Conservation (phyloP, 768 basidiomycete genomes). For the Boletus edulis region DNA sequence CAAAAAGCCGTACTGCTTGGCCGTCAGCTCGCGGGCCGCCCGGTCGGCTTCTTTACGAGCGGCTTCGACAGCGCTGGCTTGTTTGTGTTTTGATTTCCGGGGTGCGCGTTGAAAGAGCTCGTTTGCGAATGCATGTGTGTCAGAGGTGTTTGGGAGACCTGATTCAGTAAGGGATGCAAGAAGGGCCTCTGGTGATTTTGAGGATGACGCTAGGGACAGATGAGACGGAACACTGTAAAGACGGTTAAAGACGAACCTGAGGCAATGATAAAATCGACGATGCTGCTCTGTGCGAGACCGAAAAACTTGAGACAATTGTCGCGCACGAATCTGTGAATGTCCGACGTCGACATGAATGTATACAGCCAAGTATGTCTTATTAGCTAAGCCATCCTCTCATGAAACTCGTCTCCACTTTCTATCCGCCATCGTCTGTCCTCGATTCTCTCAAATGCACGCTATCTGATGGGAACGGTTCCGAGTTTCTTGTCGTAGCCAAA, state of each 20-base stretch:
- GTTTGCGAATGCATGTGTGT: conserved; percentile 74
- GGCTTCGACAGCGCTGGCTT: conserved; percentile 36
- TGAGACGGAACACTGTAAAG: neutral
- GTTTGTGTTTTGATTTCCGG: conserved; percentile 72
- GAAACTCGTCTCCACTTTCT: conserved; percentile 72
- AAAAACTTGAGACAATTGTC: conserved; percentile 83
- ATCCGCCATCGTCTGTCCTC: conserved; percentile 69
- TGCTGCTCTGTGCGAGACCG: conserved; percentile 79
- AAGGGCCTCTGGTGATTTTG: conserved; percentile 78
- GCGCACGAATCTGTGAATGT: conserved; percentile 70
- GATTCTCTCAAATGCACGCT: conserved; percentile 68
- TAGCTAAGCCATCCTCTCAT: conserved; percentile 23
- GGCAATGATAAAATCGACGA: conserved; percentile 84
- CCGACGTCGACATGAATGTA: conserved; percentile 48
- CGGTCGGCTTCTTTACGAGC: conserved; percentile 70
- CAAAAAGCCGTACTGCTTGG: conserved; percentile 76
- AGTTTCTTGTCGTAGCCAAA: conserved; percentile 71
- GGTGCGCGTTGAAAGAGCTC: conserved; percentile 79
- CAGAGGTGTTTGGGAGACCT: conserved; percentile 79
- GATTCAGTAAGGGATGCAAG: conserved; percentile 71
- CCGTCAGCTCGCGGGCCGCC: conserved; percentile 63
- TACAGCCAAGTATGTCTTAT: too few relatives aligned
- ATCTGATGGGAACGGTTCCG: conserved; percentile 43
- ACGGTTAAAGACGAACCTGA: conserved; percentile 51
- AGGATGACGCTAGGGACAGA: conserved; percentile 55